phyloP scores from a whole-genome alignment of 768 basidiomycete species.

The Leccinum pellstonianum region DNA sequence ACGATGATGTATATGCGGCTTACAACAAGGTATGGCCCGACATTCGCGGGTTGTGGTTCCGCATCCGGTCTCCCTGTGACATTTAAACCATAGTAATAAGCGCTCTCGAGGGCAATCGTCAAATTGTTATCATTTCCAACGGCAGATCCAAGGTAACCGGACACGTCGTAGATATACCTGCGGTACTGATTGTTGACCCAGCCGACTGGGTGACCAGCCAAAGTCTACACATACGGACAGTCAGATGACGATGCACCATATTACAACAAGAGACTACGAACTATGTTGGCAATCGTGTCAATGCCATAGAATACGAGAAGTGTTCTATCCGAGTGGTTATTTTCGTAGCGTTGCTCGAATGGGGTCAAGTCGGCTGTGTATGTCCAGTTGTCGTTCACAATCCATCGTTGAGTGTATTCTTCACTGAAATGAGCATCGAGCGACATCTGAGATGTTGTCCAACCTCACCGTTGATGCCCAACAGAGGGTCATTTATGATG shows the following conservation, averaged over 20 bases:
- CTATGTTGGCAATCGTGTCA: slow-evolving; percentile 57
- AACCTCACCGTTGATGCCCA: too few species aligned
- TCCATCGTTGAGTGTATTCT: too few species aligned
- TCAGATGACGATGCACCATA: neutral
- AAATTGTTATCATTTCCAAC: too few species aligned
- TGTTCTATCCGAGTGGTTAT: slow-evolving; percentile 20
- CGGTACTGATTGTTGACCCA: slow-evolving; percentile 15
- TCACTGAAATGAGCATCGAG: too few species aligned
- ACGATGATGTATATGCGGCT: slow-evolving; percentile 3
- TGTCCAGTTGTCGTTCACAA: too few species aligned
- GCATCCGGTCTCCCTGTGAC: slow-evolving; percentile 49
- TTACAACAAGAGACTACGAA: slow-evolving; percentile 23
- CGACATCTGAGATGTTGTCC: too few species aligned
- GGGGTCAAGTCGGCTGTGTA: too few species aligned
- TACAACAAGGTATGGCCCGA: slow-evolving; percentile 32
- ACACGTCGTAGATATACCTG: too few species aligned
- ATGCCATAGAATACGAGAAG: slow-evolving; percentile 39
- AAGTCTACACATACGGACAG: slow-evolving; percentile 35
- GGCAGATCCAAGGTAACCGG: too few species aligned
- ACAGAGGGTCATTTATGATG: too few species aligned
- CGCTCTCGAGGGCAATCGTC: slow-evolving; percentile 50
- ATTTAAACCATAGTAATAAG: slow-evolving; percentile 52
- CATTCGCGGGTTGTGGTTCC: slow-evolving; percentile 39
- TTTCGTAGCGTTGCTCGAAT: slow-evolving; percentile 32
- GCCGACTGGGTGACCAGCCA: slow-evolving; percentile 51